These are phyloP conservation scores for Neofusicoccum laricinum DNA, from an alignment of 2,329 filamentous ascomycete species.

Conservation along the genomic window DNA sequence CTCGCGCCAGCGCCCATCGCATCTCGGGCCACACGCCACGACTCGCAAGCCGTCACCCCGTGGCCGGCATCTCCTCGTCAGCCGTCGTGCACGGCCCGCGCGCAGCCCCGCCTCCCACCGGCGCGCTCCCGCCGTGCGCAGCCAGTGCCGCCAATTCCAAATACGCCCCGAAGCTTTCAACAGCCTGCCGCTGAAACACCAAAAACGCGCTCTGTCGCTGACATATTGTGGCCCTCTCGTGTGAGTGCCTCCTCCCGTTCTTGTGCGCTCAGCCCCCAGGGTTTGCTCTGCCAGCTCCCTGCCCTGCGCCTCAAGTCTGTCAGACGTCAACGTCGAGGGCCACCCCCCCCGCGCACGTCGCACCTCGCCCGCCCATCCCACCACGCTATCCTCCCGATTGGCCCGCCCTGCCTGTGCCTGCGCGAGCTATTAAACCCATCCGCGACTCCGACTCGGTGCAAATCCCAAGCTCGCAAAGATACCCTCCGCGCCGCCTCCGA, in stretches of 20 bases:
- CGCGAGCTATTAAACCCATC: slow-evolving; percentile 13
- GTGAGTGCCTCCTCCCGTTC: not conserved
- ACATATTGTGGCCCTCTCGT: slow-evolving; percentile 5
- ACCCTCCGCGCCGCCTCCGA: not conserved
- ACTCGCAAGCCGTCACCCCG: not conserved
- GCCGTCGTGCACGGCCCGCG: slow-evolving; percentile 1
- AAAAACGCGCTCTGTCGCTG: slow-evolving; percentile 10
- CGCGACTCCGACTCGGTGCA: not conserved
- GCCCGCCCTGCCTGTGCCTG: not conserved
- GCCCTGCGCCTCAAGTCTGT: slow-evolving; percentile 15
- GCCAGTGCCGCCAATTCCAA: slow-evolving; percentile 2
- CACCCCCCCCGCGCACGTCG: not conserved
- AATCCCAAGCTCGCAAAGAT: no score
- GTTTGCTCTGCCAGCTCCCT: not conserved
- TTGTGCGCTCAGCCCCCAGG: not conserved
- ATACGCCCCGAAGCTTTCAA: slow-evolving; percentile 1
- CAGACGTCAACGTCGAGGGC: slow-evolving; percentile 8
- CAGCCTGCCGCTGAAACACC: slow-evolving; percentile 10
- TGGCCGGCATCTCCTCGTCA: not conserved
- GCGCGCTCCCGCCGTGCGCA: not conserved
- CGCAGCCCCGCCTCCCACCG: not conserved
- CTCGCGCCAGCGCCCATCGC: not conserved
- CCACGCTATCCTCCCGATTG: slow-evolving; percentile 12
- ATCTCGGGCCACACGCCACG: no score
- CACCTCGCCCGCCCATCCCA: not conserved